phyloP scores from a whole-genome alignment of 1,284 basidiomycete species.

The Marasmius sp. region DNA sequence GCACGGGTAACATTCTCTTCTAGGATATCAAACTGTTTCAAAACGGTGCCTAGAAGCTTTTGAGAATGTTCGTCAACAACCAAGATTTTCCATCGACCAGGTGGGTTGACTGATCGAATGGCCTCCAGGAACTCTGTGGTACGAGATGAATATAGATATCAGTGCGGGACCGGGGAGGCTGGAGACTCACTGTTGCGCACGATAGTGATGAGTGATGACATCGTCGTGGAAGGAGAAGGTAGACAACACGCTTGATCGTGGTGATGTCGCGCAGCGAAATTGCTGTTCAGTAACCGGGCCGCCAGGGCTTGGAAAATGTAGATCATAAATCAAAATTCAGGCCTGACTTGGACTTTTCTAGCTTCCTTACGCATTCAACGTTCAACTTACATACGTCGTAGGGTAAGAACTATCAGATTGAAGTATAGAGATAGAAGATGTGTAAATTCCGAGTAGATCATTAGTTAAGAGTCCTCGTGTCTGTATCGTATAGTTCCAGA shows the following conservation, averaged over 20 bases:
- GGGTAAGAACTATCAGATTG: too few species aligned
- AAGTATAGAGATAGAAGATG: not conserved
- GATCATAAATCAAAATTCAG: not conserved
- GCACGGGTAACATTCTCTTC: constrained; percentile 92
- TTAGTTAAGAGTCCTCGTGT: not conserved
- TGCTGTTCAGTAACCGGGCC: too few species aligned
- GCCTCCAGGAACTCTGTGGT: constrained; percentile 73
- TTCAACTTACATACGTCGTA: not conserved
- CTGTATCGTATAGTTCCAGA: not conserved
- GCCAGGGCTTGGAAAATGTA: not conserved
- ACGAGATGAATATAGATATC: not conserved
- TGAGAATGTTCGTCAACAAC: constrained; percentile 94
- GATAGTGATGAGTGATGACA: constrained; percentile 53
- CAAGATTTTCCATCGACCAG: constrained; percentile 91
- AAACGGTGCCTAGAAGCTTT: constrained; percentile 79
- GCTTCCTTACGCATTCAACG: too few species aligned
- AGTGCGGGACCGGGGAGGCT: not conserved
- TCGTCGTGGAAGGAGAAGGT: not conserved
- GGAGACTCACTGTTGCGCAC: constrained; percentile 51
- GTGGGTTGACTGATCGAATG: constrained; percentile 79
- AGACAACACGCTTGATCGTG: not conserved
- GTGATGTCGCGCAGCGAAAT: not conserved
- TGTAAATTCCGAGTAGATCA: not conserved
- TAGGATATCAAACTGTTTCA: constrained; percentile 92
- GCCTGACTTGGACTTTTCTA: too few species aligned